phyloP scores from a whole-genome alignment of 768 basidiomycete genomes.

The Thelephora ganbajun region DNA sequence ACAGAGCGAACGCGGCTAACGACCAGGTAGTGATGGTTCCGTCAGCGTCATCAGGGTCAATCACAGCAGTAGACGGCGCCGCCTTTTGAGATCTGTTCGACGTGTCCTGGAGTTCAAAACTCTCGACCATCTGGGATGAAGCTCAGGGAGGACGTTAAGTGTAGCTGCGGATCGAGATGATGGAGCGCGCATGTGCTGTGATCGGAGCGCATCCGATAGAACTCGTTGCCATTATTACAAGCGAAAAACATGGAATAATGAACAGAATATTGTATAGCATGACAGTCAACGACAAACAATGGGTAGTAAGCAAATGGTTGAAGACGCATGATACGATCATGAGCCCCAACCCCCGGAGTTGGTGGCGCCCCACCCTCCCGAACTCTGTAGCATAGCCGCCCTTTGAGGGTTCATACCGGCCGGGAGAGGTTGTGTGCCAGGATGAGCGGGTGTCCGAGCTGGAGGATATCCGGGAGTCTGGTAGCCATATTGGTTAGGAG shows the following conservation, averaged over 20 bases:
- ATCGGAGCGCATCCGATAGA: no score
- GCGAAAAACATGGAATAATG: no score
- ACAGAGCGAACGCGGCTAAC: constrained; percentile 22
- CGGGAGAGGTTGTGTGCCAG: constrained; percentile 26
- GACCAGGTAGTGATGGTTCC: constrained; percentile 23
- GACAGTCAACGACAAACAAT: no score
- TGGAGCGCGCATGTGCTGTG: no score
- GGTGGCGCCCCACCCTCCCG: constrained; percentile 20
- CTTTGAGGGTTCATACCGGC: constrained; percentile 56
- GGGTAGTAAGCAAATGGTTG: no score
- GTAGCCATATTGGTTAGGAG: constrained; percentile 16
- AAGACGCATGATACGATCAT: not conserved
- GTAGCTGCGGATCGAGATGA: no score
- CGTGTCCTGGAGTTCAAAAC: no score
- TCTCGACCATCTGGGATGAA: no score
- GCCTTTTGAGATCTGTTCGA: no score
- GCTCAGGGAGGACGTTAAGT: no score
- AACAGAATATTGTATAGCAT: no score
- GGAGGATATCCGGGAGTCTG: constrained; percentile 31
- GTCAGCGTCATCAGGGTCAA: constrained; percentile 10
- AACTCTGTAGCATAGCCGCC: constrained; percentile 48
- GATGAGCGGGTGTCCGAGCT: constrained; percentile 18
- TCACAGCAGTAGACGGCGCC: not conserved
- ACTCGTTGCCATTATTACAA: no score
- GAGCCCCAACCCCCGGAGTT: not conserved